Evolutionary conservation across 768 basidiomycete species (phyloP), one percentile per base, ranked within the genome.

Genomic region (Naganishia vishniacii): DNA sequence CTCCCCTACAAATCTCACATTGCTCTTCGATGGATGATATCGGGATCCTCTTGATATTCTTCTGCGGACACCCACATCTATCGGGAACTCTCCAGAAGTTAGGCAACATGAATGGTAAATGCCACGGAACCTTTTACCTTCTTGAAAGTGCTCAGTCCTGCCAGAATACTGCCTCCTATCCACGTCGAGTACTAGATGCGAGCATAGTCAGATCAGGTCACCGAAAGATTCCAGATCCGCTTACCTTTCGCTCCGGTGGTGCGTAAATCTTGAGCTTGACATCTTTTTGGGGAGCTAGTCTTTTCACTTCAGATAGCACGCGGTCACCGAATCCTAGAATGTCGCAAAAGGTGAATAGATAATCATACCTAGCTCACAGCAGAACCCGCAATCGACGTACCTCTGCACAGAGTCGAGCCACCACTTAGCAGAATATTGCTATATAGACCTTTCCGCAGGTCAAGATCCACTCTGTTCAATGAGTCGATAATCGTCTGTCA

Each of bases 11-110:
- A 28, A 9, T n/a, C 11, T 48, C 31, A 77, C 65, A 77, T 76
- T 63, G 88, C 83, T 79, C 94, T 94, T 79, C 90, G 93, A 79
- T 95, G 93, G 73, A 97, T 98, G 72, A 97, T 89, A 73, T 98
- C 93, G 61, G 94, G 93, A 79, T 98, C 94, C 78, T 99, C 94
- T 78, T 95, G 91, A 75, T 97, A 98, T 79, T 98, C 95, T 78
- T 99, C 94, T 41, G 93, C 92, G 48, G 91, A 93, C 56, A 99
- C 91, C 94, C 95, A 99, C 94, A 99, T 98, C 91, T 95, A 63
- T 2, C n/a, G n/a, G n/a, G n/a, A n/a, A n/a, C n/a, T n/a, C n/a
- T n/a, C n/a, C n/a, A n/a, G n/a, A n/a, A n/a, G n/a, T n/a, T n/a
- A n/a, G n/a, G n/a, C n/a, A n/a, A n/a, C n/a, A n/a, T n/a, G n/a